phyloP scores from a whole-genome alignment of 2,329 filamentous ascomycete species.

The Xylariales sp. region DNA sequence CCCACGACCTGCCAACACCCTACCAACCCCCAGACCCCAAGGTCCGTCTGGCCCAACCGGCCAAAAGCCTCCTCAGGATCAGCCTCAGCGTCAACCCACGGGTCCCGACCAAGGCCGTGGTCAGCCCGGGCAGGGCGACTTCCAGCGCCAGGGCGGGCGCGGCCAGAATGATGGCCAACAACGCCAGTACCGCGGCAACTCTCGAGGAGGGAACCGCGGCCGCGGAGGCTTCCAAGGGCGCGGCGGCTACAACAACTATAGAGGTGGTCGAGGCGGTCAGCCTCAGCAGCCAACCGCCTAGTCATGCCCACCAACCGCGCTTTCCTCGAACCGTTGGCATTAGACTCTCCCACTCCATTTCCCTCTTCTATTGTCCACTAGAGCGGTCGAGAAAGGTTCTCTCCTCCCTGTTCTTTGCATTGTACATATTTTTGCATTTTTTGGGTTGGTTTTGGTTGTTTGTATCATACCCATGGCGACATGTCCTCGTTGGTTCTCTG shows the following conservation, averaged over 20 bases:
- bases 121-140: slow-evolving; percentile 20
- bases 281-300: slow-evolving; percentile 19
- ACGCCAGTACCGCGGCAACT: slow-evolving; percentile 24
- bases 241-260: slow-evolving; percentile 27
- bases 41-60: slow-evolving; percentile 21
- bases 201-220: slow-evolving; percentile 22
- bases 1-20: slow-evolving; percentile 67
- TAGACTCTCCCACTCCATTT: slow-evolving; percentile 3
- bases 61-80: slow-evolving; percentile 21
- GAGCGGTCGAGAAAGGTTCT: neutral
- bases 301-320: too few relatives aligned
- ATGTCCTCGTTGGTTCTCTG: slow-evolving; percentile 19
- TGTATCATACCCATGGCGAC: slow-evolving; percentile 29
- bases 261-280: slow-evolving; percentile 27
- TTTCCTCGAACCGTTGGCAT: too few relatives aligned
- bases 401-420: slow-evolving; percentile 9
- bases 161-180: slow-evolving; percentile 27
- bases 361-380: slow-evolving; percentile 1
- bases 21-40: slow-evolving; percentile 16
- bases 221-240: slow-evolving; percentile 24
- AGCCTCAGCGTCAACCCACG: slow-evolving; percentile 13
- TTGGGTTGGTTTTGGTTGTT: slow-evolving; percentile 22
- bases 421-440: slow-evolving; percentile 28
- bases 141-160: slow-evolving; percentile 17
- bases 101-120: slow-evolving; percentile 17